Evolutionary conservation across 2,329 filamentous ascomycete genomes (phyloP), one percentile per base, ranked within the genome.

Genomic region (Geosmithia putterillii): DNA sequence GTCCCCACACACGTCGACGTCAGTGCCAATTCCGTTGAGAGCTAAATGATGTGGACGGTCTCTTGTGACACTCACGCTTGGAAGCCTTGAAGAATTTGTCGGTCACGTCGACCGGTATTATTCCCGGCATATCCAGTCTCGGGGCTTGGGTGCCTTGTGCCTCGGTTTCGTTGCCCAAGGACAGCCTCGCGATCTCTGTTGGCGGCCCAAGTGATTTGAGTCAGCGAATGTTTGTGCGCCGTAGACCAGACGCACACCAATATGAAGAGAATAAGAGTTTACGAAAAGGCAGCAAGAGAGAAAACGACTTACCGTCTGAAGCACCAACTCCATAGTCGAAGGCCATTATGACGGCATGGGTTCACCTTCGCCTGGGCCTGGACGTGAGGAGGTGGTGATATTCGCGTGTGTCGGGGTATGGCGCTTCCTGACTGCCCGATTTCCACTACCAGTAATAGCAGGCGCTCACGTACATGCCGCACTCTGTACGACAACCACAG

Each of bases 91-190:
- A 56, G 51, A 82, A 81, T 47, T 66, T 66, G 17, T 68, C 56
- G 2, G 77, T 81, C 42, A 83, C 76, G 52, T 81, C 76, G 21
- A 67, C 64, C 34, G 73, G 62, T 44, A 79, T 58, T 20, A 81
- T 59, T 35, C 76, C 75, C 9, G 67, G 61, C 42, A 63, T 64
- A 20, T 59, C 57, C 22, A 69, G 60, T 39, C 58, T 59, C 18
- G 67, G 64, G 40, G 64, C 59, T 37, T 63, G 65, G 36, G 62
- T 55, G 42, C 51, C 54, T 25, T 54, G 51, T 43, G 50, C 49
- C 46, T 59, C 55, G 44, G 50, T 44, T 38, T 51, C 54, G 41
- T 62, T 57, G 43, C 58, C 56, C 38, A 70, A 56, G 34, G 63
- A 67, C 42, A 70, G 57, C 43, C 56, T 58, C 48, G 61, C 57